phyloP scores from a whole-genome alignment of 768 basidiomycete species.

The Piloderma croceum region DNA sequence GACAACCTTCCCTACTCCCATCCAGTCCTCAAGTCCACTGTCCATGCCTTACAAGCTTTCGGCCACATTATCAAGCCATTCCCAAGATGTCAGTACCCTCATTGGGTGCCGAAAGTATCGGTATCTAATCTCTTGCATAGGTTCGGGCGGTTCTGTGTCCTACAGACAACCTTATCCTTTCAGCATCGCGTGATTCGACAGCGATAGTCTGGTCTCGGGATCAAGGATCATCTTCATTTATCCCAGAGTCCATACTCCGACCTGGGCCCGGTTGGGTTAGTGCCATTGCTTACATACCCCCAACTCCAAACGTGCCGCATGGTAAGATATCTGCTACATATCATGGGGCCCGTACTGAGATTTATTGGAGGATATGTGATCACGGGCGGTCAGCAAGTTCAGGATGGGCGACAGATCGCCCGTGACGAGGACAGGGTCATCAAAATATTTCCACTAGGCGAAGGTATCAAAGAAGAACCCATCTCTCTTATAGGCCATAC shows the following conservation, averaged over 20 bases:
- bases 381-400: conserved; percentile 51
- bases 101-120: neutral
- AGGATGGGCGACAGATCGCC: conserved; percentile 73
- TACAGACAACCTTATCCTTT: conserved; percentile 71
- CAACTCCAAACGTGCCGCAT: conserved; percentile 62
- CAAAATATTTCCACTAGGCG: conserved; percentile 70
- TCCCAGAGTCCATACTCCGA: conserved; percentile 46
- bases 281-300: conserved; percentile 71
- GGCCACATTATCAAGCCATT: conserved; percentile 62
- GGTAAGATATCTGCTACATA: conserved; percentile 38
- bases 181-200: conserved; percentile 87
- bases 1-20: neutral
- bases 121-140: conserved; percentile 33
- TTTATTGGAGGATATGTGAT: conserved; percentile 12
- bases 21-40: neutral
- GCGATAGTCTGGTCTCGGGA: conserved; percentile 79
- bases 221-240: conserved; percentile 44
- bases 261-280: conserved; percentile 77
- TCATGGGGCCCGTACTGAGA: conserved; percentile 2
- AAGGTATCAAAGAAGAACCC: conserved; percentile 59
- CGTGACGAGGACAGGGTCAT: conserved; percentile 88
- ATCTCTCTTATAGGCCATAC: conserved; percentile 85
- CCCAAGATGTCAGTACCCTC: conserved; percentile 58
- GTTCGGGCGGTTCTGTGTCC: conserved; percentile 81
- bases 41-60: conserved; percentile 76